These are phyloP conservation scores for Talaromyces wortmannii DNA, from an alignment of 495 filamentous ascomycete genomes.

Conservation along the genomic window DNA sequence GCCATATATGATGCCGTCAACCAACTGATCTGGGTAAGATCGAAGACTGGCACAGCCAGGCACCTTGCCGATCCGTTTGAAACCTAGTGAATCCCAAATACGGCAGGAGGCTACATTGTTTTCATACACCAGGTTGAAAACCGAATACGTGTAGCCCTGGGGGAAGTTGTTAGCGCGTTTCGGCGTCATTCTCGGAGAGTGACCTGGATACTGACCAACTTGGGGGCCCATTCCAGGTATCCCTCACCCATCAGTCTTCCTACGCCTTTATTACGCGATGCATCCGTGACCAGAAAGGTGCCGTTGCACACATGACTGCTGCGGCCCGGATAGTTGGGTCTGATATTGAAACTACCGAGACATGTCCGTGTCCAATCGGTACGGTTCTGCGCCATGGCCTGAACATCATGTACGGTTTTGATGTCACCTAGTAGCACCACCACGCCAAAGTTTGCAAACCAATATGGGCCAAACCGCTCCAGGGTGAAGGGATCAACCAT, in stretches of 20 bases:
- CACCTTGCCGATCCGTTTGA: slow-evolving; percentile 91
- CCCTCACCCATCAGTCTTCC: slow-evolving; percentile 89
- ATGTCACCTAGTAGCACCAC: slow-evolving; percentile 88
- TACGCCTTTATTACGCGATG: slow-evolving; percentile 81
- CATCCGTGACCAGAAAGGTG: slow-evolving; percentile 89
- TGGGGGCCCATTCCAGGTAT: slow-evolving; percentile 92
- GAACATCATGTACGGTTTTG: slow-evolving; percentile 53
- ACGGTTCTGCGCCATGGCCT: slow-evolving; percentile 43
- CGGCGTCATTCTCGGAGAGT: not conserved
- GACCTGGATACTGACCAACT: slow-evolving; percentile 49
- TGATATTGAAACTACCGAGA: slow-evolving; percentile 92
- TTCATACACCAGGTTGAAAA: slow-evolving; percentile 98
- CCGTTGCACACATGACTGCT: slow-evolving; percentile 96
- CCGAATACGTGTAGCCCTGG: slow-evolving; percentile 86
- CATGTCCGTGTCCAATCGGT: slow-evolving; percentile 81
- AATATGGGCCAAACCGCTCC: slow-evolving; percentile 76
- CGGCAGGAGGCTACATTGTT: slow-evolving; percentile 92
- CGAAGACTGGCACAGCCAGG: slow-evolving; percentile 81
- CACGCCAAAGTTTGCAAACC: slow-evolving; percentile 93
- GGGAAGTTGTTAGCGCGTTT: not conserved
- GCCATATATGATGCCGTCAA: slow-evolving; percentile 97
- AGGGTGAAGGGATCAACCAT: slow-evolving; percentile 75
- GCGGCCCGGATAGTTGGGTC: slow-evolving; percentile 94
- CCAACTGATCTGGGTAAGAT: slow-evolving; percentile 68
- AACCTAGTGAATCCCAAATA: slow-evolving; percentile 97